Evolutionary conservation across 2,329 filamentous ascomycete genomes (phyloP), one percentile per base, ranked within the genome.

Genomic region (Fragosphaeria purpurea): DNA sequence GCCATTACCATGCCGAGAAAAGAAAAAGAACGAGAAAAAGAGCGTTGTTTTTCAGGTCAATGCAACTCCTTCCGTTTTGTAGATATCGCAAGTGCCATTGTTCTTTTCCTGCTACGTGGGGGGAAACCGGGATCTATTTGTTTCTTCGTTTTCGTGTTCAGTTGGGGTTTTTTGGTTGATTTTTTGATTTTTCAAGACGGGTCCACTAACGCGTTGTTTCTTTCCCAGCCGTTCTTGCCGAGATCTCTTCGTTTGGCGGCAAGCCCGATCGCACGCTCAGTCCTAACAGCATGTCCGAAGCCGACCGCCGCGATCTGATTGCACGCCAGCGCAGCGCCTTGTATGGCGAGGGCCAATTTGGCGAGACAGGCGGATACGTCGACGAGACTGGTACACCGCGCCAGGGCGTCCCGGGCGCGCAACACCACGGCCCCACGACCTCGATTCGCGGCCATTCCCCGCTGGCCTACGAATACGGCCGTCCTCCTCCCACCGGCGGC

Each of bases 301-400:
- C 96, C 62, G 90, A 95, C 63, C 91, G 91, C 61, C 88, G 91
- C 61, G 91, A 97, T 61, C 77, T 97, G 67, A 95, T 97, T 69
- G 87, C 90, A 60, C 90, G 91, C 64, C 93, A 97, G 72, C 89
- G 94, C 69, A 90, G 85, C 68, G 90, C 91, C 57, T 73, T 98
- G 58, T 98, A 97, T 68, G 88, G 89, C 65, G 88, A 87, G 63
- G 75, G 75, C 9, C 66, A 77, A 47, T 85, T 88, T 65, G 81
- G 84, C 63, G 82, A 84, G 58, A 80, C 78, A 58, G 75, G 73
- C 55, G 75, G 73, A 57, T 84, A 85, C 61, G 74, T 82, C 46
- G 85, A 89, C 55, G 86, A 90, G 62, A 76, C 77, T 34, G 77
- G 78, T 56, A 72, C 73, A 22, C 70, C 79, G 38, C 81, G 84